A percentile compares a stretch with the other conserved stretches of the same genome.
Evolutionary conservation across 805 yeast genomes (phyloP).

Genomic region (Kuraishia cidri): DNA sequence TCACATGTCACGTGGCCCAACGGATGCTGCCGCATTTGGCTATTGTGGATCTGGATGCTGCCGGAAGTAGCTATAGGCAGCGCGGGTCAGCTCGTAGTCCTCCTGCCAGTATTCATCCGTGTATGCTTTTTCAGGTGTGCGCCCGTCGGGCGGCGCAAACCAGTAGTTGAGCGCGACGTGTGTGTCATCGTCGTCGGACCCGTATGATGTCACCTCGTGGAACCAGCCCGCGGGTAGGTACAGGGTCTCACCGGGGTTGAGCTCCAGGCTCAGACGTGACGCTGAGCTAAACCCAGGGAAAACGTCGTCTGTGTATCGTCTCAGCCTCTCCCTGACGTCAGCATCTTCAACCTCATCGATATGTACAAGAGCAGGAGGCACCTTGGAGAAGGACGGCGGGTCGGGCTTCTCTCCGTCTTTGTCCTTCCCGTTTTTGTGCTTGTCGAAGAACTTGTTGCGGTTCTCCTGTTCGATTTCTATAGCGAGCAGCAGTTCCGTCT

Average conservation of each 20-base stretch:
- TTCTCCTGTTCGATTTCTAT: slow-evolving; percentile 20
- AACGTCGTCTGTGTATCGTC: slow-evolving; percentile 23
- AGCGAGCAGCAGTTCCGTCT: slow-evolving; percentile 11
- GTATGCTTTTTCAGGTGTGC: slow-evolving; percentile 24
- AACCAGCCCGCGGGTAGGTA: slow-evolving; percentile 78
- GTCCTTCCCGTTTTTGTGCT: slow-evolving; percentile 5
- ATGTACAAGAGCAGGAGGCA: slow-evolving; percentile 60
- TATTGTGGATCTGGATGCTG: too few relatives aligned
- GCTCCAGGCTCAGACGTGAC: slow-evolving; percentile 31
- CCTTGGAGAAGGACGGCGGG: slow-evolving; percentile 61
- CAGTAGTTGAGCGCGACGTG: slow-evolving; percentile 70
- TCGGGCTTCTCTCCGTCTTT: slow-evolving; percentile 20
- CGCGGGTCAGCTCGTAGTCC: slow-evolving; percentile 32
- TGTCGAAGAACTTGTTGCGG: slow-evolving; percentile 8
- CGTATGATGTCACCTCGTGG: slow-evolving; percentile 69
- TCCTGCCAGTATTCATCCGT: slow-evolving; percentile 42
- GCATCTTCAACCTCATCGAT: slow-evolving; percentile 37
- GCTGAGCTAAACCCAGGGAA: slow-evolving; percentile 42
- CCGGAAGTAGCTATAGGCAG: neutral
- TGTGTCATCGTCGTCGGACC: slow-evolving; percentile 19
- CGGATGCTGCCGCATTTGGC: too few relatives aligned
- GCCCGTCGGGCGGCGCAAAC: slow-evolving; percentile 57
- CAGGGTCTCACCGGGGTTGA: slow-evolving; percentile 58
- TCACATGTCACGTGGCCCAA: too few relatives aligned
- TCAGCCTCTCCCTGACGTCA: slow-evolving; percentile 16